Evolutionary conservation across 108 stramenopile species (phyloP).

Genomic region (Schizochytrium sp.): DNA sequence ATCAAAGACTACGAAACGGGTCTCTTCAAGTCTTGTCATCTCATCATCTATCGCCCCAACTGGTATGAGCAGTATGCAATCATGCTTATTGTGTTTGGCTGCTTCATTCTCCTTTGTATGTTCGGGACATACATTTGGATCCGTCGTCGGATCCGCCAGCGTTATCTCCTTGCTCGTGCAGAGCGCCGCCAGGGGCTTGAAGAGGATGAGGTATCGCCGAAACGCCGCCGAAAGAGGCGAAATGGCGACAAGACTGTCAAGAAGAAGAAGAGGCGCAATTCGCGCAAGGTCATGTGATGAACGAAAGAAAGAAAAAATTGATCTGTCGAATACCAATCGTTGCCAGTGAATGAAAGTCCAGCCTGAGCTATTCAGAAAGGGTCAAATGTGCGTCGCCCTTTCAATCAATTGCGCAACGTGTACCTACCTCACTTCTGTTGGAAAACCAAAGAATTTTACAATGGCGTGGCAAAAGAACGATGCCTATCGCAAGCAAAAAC

Average conservation of each 20-base stretch:
- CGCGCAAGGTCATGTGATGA: neutral
- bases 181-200: neutral
- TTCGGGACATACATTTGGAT: neutral
- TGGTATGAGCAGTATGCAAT: constrained; percentile 50
- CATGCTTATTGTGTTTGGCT: neutral
- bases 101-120: neutral
- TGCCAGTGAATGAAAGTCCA: too few species aligned
- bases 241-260: neutral
- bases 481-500: too few species aligned
- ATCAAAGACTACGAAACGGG: constrained; percentile 47
- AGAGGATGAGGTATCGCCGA: neutral
- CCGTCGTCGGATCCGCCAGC: neutral
- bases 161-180: neutral
- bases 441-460: too few species aligned
- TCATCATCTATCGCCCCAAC: constrained; percentile 58
- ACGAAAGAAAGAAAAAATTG: too few species aligned
- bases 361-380: too few species aligned
- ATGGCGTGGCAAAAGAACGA: too few species aligned
- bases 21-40: constrained; percentile 64
- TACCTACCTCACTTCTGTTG: too few species aligned
- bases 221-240: neutral
- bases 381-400: too few species aligned
- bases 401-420: too few species aligned
- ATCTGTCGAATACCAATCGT: too few species aligned
- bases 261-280: neutral